phyloP scores from a whole-genome alignment of 2,329 filamentous ascomycete genomes.

The Calonectria honghensis region DNA sequence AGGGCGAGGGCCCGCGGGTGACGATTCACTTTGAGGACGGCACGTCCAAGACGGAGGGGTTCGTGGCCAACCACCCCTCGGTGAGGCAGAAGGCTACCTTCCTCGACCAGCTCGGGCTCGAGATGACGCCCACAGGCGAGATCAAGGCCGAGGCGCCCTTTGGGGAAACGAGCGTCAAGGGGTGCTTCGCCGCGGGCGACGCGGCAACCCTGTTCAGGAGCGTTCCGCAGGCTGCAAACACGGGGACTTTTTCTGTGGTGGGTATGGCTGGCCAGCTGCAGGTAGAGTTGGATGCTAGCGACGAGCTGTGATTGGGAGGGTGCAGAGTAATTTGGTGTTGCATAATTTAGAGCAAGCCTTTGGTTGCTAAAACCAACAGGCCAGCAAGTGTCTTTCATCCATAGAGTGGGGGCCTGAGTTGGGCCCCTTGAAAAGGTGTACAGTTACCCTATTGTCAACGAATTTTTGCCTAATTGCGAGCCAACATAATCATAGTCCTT shows the following conservation, averaged over 20 bases:
- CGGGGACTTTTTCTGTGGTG: constrained; percentile 54
- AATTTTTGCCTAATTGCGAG: background rate
- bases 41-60: constrained; percentile 59
- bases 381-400: background rate
- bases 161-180: constrained; percentile 68
- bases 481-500: background rate
- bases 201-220: constrained; percentile 59
- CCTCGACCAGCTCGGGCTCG: constrained; percentile 65
- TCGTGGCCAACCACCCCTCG: constrained; percentile 63
- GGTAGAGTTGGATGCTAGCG: constrained; percentile 53
- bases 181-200: constrained; percentile 74
- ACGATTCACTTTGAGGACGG: constrained; percentile 65
- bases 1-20: constrained; percentile 54
- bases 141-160: constrained; percentile 67
- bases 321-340: background rate
- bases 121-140: constrained; percentile 64
- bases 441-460: background rate
- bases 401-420: background rate
- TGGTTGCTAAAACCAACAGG: background rate
- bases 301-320: constrained; percentile 61
- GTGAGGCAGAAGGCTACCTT: constrained; percentile 64
- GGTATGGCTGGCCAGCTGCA: constrained; percentile 55
- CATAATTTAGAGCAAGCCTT: background rate
- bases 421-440: background rate
- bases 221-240: constrained; percentile 54